Evolutionary conservation across 495 filamentous ascomycete species (phyloP).

Genomic region (Tuber melanosporum): DNA sequence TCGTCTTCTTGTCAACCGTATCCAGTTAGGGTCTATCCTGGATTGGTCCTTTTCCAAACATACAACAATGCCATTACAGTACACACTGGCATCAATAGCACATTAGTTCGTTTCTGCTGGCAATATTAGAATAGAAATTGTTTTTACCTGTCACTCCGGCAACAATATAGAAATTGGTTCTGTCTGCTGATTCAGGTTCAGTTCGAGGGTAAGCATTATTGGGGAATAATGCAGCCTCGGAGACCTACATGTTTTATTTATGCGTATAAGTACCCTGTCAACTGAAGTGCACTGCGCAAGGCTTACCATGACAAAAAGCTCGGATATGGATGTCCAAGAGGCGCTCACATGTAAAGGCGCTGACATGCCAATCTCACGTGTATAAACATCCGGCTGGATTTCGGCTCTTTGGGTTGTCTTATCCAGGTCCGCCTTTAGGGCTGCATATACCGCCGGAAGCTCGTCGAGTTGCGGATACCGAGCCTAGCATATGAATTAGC

Average conservation of each 20-base stretch:
- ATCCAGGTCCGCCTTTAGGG: slow-evolving; percentile 87
- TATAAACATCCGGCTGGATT: slow-evolving; percentile 88
- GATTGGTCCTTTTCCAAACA: slow-evolving; percentile 32
- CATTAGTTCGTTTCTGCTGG: background rate
- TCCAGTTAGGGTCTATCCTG: slow-evolving; percentile 10
- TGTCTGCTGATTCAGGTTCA: slow-evolving; percentile 73
- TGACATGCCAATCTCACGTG: slow-evolving; percentile 67
- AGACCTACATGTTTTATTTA: slow-evolving; percentile 48
- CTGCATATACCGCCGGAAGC: slow-evolving; percentile 81
- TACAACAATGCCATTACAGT: slow-evolving; percentile 30
- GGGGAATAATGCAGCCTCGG: slow-evolving; percentile 85
- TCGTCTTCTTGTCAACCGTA: background rate
- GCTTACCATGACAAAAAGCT: slow-evolving; percentile 69
- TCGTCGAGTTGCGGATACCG: slow-evolving; percentile 76
- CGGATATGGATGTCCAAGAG: slow-evolving; percentile 81
- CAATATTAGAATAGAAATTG: background rate
- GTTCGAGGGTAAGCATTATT: slow-evolving; percentile 78
- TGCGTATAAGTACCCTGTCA: background rate
- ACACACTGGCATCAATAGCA: slow-evolving; percentile 15
- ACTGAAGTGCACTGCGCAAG: background rate
- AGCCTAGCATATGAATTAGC: slow-evolving; percentile 18
- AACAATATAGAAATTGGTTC: slow-evolving; percentile 77
- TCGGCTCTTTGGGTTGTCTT: slow-evolving; percentile 89
- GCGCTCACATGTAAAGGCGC: slow-evolving; percentile 89
- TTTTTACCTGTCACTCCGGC: slow-evolving; percentile 54